A percentile compares a stretch with the other conserved stretches of the same genome.
Evolutionary conservation across 228 moss, liverwort and hornwort genomes (phyloP).

Genomic region (Sphagnum magellanicum): DNA sequence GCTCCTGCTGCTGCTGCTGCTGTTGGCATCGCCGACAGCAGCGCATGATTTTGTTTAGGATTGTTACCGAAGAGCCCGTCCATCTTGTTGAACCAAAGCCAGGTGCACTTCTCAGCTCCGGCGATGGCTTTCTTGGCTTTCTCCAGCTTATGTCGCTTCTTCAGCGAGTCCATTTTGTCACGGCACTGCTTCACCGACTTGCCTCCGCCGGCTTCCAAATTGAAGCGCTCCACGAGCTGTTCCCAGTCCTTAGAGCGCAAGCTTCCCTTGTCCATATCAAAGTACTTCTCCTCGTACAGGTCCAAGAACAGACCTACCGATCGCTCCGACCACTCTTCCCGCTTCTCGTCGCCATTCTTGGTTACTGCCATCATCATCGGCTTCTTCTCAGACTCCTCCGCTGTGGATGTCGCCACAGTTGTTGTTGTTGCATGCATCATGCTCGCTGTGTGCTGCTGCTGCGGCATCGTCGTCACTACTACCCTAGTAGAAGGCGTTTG

Average conservation of each 20-base stretch:
- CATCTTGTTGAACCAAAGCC: conserved; percentile 62
- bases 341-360: conserved; percentile 47
- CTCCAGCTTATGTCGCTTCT: conserved; percentile 60
- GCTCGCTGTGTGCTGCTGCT: too few relatives aligned
- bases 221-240: conserved; percentile 49
- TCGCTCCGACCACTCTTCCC: conserved; percentile 49
- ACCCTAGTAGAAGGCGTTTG: too few relatives aligned
- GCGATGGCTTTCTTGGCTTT: conserved; percentile 52
- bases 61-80: conserved; percentile 54
- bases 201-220: conserved; percentile 46
- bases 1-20: not conserved
- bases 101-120: conserved; percentile 43
- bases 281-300: conserved; percentile 51
- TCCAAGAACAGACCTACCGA: conserved; percentile 47
- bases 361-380: conserved; percentile 6
- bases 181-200: conserved; percentile 62
- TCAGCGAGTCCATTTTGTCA: conserved; percentile 57
- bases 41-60: conserved; percentile 29
- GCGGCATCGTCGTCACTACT: too few relatives aligned
- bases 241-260: conserved; percentile 63
- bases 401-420: not conserved
- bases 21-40: conserved; percentile 22
- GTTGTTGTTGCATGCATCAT: too few relatives aligned
- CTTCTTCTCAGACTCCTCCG: conserved; percentile 17
- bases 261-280: conserved; percentile 53